phyloP scores from a whole-genome alignment of 2,329 filamentous ascomycete species.

The Parafenestella ontariensis region DNA sequence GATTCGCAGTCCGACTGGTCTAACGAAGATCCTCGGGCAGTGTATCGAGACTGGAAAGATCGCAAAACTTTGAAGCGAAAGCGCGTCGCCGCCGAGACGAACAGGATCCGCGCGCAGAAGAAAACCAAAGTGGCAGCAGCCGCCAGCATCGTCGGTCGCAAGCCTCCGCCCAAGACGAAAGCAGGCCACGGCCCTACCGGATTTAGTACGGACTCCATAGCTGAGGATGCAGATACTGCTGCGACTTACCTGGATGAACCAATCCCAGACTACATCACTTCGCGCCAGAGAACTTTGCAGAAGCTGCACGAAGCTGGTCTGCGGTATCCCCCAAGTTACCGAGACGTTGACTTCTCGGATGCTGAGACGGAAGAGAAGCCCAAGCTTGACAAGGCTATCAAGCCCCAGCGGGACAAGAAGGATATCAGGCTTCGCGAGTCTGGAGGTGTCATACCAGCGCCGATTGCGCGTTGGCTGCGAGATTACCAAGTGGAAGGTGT shows the following conservation, averaged over 20 bases:
- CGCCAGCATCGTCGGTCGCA: slow-evolving; percentile 52
- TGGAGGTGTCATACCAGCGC: slow-evolving; percentile 80
- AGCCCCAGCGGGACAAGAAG: slow-evolving; percentile 72
- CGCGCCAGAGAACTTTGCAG: slow-evolving; percentile 75
- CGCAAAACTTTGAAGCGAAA: slow-evolving; percentile 63
- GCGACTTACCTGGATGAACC: slow-evolving; percentile 64
- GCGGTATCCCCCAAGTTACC: slow-evolving; percentile 77
- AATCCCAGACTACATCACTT: slow-evolving; percentile 75
- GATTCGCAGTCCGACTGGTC: slow-evolving; percentile 49
- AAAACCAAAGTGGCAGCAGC: slow-evolving; percentile 55
- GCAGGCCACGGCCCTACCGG: slow-evolving; percentile 10
- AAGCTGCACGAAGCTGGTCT: slow-evolving; percentile 72
- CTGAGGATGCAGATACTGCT: slow-evolving; percentile 56
- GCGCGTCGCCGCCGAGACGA: slow-evolving; percentile 57
- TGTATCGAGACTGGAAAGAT: slow-evolving; percentile 71
- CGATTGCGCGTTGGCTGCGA: slow-evolving; percentile 88
- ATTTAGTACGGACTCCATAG: slow-evolving; percentile 30
- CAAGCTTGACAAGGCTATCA: slow-evolving; percentile 65
- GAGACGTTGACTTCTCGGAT: slow-evolving; percentile 78
- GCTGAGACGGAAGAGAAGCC: slow-evolving; percentile 74
- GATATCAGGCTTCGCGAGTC: slow-evolving; percentile 80
- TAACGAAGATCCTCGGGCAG: slow-evolving; percentile 62
- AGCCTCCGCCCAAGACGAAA: slow-evolving; percentile 29
- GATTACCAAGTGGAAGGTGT: slow-evolving; percentile 91
- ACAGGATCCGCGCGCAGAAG: slow-evolving; percentile 56